These are phyloP conservation scores for Aureobasidium pullulans DNA, from an alignment of 2,329 filamentous ascomycete genomes.

Conservation along the genomic window DNA sequence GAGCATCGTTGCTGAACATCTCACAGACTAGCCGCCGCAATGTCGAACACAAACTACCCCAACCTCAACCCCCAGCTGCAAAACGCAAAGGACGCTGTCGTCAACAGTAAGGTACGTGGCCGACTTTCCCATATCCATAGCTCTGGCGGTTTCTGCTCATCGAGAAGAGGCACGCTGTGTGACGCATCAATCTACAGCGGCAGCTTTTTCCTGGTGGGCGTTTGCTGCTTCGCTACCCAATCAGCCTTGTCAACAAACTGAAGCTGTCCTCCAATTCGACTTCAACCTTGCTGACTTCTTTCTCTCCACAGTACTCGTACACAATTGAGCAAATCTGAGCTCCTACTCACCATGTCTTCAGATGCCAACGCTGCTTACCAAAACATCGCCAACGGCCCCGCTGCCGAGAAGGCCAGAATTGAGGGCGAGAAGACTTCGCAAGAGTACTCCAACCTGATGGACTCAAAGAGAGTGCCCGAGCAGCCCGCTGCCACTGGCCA, in stretches of 20 bases:
- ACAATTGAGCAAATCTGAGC: neutral
- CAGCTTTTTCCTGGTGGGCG: neutral
- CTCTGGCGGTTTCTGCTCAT: constrained; percentile 18
- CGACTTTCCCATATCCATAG: constrained; percentile 26
- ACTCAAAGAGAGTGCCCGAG: constrained; percentile 45
- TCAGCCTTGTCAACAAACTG: neutral
- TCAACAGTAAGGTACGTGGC: constrained; percentile 38
- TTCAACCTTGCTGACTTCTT: neutral
- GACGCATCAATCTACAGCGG: constrained; percentile 22
- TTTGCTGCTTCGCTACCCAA: neutral
- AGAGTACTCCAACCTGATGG: constrained; percentile 53
- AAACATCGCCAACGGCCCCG: constrained; percentile 44
- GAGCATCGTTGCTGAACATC: neutral
- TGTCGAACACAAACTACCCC: constrained; percentile 21
- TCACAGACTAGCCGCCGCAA: constrained; percentile 2
- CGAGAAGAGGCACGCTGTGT: constrained; percentile 22
- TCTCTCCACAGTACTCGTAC: constrained; percentile 25
- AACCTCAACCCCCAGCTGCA: constrained; percentile 24
- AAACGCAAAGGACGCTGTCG: constrained; percentile 28
- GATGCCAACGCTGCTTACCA: constrained; percentile 45
- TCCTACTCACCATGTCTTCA: constrained; percentile 23
- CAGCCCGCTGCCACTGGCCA: constrained; percentile 53
- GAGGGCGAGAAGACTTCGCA: constrained; percentile 49
- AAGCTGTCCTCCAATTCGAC: neutral
- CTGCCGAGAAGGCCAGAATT: constrained; percentile 50